phyloP scores from a whole-genome alignment of 2,329 filamentous ascomycete genomes.

The Biscogniauxia sp. region DNA sequence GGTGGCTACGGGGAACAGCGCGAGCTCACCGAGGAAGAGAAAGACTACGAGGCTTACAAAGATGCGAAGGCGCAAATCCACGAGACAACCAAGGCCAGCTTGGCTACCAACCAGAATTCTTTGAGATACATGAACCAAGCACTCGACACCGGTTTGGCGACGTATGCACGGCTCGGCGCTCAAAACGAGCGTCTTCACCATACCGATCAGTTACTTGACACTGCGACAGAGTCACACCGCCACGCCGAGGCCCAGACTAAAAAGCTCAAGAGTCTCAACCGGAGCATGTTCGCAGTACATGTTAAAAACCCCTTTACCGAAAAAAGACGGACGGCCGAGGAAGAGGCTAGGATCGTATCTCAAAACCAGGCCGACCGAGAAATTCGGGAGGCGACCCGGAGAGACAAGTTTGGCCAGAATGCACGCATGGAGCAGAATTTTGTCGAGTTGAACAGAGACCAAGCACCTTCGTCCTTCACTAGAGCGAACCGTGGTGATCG shows the following conservation, averaged over 20 bases:
- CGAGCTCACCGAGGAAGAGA: conserved; percentile 76
- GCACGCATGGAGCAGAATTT: conserved; percentile 54
- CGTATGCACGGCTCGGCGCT: conserved; percentile 68
- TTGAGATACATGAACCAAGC: conserved; percentile 65
- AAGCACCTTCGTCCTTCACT: conserved; percentile 23
- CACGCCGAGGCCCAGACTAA: conserved; percentile 76
- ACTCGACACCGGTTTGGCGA: conserved; percentile 68
- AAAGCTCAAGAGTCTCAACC: conserved; percentile 81
- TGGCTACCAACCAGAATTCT: conserved; percentile 63
- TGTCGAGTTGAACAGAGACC: conserved; percentile 35
- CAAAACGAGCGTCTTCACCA: conserved; percentile 82
- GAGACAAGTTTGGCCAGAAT: conserved; percentile 50
- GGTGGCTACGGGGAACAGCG: conserved; percentile 65
- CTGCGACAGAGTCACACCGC: conserved; percentile 71
- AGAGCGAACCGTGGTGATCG: conserved; percentile 53
- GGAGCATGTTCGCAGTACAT: conserved; percentile 87
- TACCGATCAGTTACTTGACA: conserved; percentile 78
- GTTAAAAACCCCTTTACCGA: conserved; percentile 76
- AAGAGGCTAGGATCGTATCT: conserved; percentile 29
- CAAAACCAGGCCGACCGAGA: conserved; percentile 60
- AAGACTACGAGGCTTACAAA: conserved; percentile 70
- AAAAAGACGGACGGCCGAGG: conserved; percentile 59
- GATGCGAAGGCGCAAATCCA: conserved; percentile 72
- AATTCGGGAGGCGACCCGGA: conserved; percentile 61
- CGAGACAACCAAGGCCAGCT: conserved; percentile 74